Evolutionary conservation across 371 early-diverging fungal species (phyloP), one percentile per base, ranked within the genome.

Genomic region (Dichotomocladium elegans): DNA sequence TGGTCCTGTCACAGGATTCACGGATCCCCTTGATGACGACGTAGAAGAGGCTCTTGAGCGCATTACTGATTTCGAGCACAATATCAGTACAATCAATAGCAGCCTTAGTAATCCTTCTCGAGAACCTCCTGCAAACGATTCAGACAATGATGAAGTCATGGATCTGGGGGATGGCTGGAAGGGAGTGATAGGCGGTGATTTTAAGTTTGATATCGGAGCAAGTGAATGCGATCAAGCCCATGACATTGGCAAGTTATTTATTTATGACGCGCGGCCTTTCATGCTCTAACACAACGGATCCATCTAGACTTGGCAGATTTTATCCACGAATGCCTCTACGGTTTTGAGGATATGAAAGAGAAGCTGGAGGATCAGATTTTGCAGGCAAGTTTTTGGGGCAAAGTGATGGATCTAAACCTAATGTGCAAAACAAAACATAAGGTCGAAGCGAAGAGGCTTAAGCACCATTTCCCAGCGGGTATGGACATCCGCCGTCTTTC

Each of bases 131-230:
- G 41, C 42, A 21, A 49, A 64, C 5, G 45, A 49, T 33, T 21
- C 33, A 24, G 54, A 50, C n/a, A 3, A 28, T 9, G 41, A 57
- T 10, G 60, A 63, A 10, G 60, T 48, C n/a, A 62, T 75, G 31
- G 76, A 76, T 57, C 54, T 72, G 22, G 76, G 76, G 4, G 76
- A 76, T 48, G 76, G 72, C 0, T 76, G 76, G 76, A 42, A 64
- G 35, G 76, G 76, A 7, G 60, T 70, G 22, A 57, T 56, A 6
- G 72, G 56, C 27, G 54, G 35, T 8, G 51, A 59, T 15, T 41
- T 43, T 12, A 43, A 19, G 14, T 53, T 34, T 42, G 44, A 50
- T 44, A 46, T 34, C 1, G 51, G 43, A 22, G 40, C 14, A 11
- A 30, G 19, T 26, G 31, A 19, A 19, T 48, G 35, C 15, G 33